Conservation (phyloP, 495 filamentous ascomycete genomes). For the Hypoxylon lienhwacheense region DNA sequence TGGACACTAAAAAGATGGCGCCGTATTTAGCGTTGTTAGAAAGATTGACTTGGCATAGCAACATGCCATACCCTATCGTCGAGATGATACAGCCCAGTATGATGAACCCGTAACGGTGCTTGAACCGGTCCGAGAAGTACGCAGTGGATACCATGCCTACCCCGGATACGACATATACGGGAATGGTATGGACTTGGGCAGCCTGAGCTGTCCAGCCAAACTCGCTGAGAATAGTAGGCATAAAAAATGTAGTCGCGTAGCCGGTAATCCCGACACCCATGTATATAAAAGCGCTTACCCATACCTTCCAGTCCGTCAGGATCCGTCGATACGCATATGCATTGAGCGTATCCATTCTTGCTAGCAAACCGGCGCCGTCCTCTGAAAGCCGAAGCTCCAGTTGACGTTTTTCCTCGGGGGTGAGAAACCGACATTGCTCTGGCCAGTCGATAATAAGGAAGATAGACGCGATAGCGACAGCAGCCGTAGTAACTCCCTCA, state of each 20-base stretch:
- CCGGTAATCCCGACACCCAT: conserved; percentile 55
- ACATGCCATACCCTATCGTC: conserved; percentile 54
- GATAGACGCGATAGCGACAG: conserved; percentile 48
- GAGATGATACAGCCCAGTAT: conserved; percentile 53
- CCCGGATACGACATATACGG: conserved; percentile 57
- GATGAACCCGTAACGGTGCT: conserved; percentile 49
- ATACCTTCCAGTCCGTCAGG: conserved; percentile 60
- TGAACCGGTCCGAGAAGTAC: conserved; percentile 44
- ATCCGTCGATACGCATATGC: conserved; percentile 49
- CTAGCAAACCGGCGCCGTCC: conserved; percentile 43
- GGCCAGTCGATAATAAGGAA: conserved; percentile 63
- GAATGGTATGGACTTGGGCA: conserved; percentile 59
- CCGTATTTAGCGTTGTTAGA: conserved; percentile 51
- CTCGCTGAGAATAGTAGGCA: conserved; percentile 59
- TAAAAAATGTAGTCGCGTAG: conserved; percentile 57
- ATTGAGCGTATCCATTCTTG: conserved; percentile 55
- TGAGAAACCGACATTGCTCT: conserved; percentile 53
- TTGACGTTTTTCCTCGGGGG: conserved; percentile 46
- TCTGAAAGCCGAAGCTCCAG: conserved; percentile 48
- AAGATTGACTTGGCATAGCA: conserved; percentile 42
- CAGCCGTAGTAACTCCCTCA: conserved; percentile 57
- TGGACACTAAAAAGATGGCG: conserved; percentile 58
- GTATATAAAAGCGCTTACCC: conserved; percentile 53
- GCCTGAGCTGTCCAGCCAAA: conserved; percentile 55
- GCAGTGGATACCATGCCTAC: conserved; percentile 51